Percentiles rank a stretch among this genome's conserved stretches.
These are phyloP conservation scores for Russula emetica DNA, from an alignment of 768 basidiomycete species.

Conservation along the genomic window DNA sequence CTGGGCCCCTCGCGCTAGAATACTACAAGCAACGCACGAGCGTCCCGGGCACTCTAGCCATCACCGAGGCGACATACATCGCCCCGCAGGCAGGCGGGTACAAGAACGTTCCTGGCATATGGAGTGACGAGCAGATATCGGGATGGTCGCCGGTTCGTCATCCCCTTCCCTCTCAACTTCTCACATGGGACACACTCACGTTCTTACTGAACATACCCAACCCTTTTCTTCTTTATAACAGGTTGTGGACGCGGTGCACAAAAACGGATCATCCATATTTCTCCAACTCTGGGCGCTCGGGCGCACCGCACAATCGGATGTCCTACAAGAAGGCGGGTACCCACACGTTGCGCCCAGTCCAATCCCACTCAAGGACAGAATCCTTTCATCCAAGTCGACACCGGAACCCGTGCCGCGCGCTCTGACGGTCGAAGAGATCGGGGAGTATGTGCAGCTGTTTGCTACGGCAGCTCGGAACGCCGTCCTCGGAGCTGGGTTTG, in stretches of 20 bases:
- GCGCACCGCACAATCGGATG: conserved; percentile 24
- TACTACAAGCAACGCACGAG: conserved; percentile 50
- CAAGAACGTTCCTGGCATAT: conserved; percentile 57
- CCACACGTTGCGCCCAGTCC: conserved; percentile 1
- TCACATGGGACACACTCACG: background rate
- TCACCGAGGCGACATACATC: conserved; percentile 56
- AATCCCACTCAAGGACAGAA: background rate
- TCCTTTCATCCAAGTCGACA: background rate
- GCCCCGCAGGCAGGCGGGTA: conserved; percentile 48
- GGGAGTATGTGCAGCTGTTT: conserved; percentile 32
- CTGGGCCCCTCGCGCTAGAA: conserved; percentile 35
- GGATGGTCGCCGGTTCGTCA: conserved; percentile 46
- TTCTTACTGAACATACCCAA: background rate
- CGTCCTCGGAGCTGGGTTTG: conserved; percentile 34
- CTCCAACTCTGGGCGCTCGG: conserved; percentile 42
- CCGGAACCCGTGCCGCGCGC: background rate
- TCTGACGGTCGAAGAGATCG: conserved; percentile 33
- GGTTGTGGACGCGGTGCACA: conserved; percentile 34
- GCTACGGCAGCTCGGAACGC: conserved; percentile 39
- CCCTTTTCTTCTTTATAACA: background rate
- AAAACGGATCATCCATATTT: conserved; percentile 35
- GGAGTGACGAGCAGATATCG: conserved; percentile 50
- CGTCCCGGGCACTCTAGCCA: conserved; percentile 48
- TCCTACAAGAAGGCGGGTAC: conserved; percentile 1
- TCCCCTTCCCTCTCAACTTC: background rate